Percentiles rank a stretch among this genome's conserved stretches.
phyloP scores from a whole-genome alignment of 176 grass and related monocot species.

The Triticum monococcum region DNA sequence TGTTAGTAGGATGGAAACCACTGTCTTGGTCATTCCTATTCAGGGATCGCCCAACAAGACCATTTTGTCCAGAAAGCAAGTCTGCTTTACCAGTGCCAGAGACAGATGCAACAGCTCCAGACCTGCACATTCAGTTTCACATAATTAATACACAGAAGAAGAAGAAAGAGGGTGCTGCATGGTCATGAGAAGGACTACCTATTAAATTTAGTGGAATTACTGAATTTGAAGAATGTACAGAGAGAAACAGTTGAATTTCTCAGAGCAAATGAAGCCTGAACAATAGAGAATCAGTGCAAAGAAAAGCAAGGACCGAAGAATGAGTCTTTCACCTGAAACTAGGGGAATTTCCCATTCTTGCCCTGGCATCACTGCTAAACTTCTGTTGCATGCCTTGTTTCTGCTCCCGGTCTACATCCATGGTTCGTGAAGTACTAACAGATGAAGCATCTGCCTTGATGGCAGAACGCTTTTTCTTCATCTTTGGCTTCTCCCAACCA shows the following conservation, averaged over 20 bases:
- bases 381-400: constrained; percentile 73
- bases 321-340: constrained; percentile 62
- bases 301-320: constrained; percentile 23
- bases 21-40: constrained; percentile 67
- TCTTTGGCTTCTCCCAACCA: constrained; percentile 79
- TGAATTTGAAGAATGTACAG: constrained; percentile 18
- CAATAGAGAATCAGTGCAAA: constrained; percentile 33
- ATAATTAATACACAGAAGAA: constrained; percentile 17
- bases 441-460: constrained; percentile 64
- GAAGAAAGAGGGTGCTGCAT: constrained; percentile 13
- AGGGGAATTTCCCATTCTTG: constrained; percentile 49
- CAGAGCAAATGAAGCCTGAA: constrained; percentile 27
- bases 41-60: constrained; percentile 50
- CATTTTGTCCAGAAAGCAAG: constrained; percentile 68
- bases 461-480: constrained; percentile 87
- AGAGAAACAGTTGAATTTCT: constrained; percentile 22
- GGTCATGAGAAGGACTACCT: background rate
- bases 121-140: constrained; percentile 55
- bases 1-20: constrained; percentile 57
- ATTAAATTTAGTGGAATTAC: constrained; percentile 26
- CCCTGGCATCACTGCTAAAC: constrained; percentile 56
- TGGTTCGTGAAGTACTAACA: constrained; percentile 43
- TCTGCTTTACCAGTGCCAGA: constrained; percentile 54
- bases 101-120: constrained; percentile 43
- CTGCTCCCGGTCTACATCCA: constrained; percentile 62